A percentile compares a stretch with the other conserved stretches of the same genome.
Evolutionary conservation across 345 rosid genomes (phyloP).

Genomic region (Lepidium aucheri): DNA sequence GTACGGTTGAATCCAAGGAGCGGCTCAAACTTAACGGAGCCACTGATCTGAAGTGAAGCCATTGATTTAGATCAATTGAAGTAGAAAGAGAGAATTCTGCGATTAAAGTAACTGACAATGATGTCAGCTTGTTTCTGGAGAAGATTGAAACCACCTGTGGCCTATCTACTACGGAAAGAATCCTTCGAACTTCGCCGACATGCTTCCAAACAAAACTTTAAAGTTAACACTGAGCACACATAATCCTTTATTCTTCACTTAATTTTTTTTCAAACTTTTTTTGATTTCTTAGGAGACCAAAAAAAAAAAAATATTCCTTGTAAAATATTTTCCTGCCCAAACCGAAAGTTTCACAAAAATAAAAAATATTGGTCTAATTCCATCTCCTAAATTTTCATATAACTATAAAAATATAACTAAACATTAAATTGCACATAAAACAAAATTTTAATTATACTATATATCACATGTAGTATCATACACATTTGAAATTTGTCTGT

Average conservation of each 20-base stretch:
- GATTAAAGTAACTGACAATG: background rate
- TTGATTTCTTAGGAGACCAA: background rate
- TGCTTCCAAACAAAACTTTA: conserved; percentile 24
- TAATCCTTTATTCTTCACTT: too few relatives aligned
- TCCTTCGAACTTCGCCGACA: conserved; percentile 25
- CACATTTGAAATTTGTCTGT: too few relatives aligned
- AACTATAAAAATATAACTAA: too few relatives aligned
- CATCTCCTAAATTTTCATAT: too few relatives aligned
- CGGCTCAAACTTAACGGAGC: conserved; percentile 12
- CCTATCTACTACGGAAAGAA: conserved; percentile 28
- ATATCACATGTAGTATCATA: too few relatives aligned
- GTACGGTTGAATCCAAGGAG: background rate
- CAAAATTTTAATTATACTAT: too few relatives aligned
- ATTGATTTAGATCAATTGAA: conserved; percentile 19
- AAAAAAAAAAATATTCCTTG: background rate
- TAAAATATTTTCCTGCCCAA: background rate
- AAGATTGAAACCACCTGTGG: conserved; percentile 26
- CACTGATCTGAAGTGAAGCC: conserved; percentile 37
- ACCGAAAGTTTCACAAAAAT: too few relatives aligned
- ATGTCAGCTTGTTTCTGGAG: background rate
- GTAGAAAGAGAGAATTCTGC: background rate
- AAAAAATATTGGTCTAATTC: too few relatives aligned
- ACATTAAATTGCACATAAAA: too few relatives aligned
- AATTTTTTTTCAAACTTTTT: background rate
- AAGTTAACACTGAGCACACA: background rate